These are phyloP conservation scores for Geranium rotundifolium DNA, from an alignment of 345 rosid genomes.

Conservation along the genomic window DNA sequence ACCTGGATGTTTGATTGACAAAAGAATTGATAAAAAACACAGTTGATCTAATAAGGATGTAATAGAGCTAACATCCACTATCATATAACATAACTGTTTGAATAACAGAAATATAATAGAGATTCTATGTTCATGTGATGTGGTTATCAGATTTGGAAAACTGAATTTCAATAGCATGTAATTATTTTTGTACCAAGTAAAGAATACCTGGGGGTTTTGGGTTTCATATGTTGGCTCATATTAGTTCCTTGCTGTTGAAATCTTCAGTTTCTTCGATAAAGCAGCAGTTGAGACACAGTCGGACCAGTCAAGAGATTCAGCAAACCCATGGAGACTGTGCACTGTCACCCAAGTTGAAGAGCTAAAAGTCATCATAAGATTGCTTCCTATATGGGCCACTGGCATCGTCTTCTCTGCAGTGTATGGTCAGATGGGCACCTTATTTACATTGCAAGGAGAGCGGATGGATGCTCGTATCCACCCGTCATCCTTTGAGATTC, in stretches of 20 bases:
- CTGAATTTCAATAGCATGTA: too few relatives aligned
- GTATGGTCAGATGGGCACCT: slow-evolving; percentile 26
- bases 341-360: slow-evolving; percentile 41
- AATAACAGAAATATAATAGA: too few relatives aligned
- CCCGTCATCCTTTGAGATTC: slow-evolving; percentile 18
- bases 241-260: background rate
- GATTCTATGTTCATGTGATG: too few relatives aligned
- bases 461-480: slow-evolving; percentile 19
- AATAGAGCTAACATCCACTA: too few relatives aligned
- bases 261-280: slow-evolving; percentile 30
- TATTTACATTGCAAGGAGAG: slow-evolving; percentile 28
- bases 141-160: too few relatives aligned
- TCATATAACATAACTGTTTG: too few relatives aligned
- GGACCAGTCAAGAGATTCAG: slow-evolving; percentile 10
- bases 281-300: slow-evolving; percentile 24
- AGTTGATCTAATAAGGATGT: too few relatives aligned
- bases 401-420: slow-evolving; percentile 27
- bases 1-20: too few relatives aligned
- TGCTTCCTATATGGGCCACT: slow-evolving; percentile 34
- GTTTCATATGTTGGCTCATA: background rate
- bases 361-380: slow-evolving; percentile 25
- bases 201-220: too few relatives aligned
- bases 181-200: too few relatives aligned
- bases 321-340: slow-evolving; percentile 28
- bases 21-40: too few relatives aligned